Base-by-base conservation (phyloP, 2,329 filamentous ascomycete genomes). In the Penicillium hesseltinei region DNA sequence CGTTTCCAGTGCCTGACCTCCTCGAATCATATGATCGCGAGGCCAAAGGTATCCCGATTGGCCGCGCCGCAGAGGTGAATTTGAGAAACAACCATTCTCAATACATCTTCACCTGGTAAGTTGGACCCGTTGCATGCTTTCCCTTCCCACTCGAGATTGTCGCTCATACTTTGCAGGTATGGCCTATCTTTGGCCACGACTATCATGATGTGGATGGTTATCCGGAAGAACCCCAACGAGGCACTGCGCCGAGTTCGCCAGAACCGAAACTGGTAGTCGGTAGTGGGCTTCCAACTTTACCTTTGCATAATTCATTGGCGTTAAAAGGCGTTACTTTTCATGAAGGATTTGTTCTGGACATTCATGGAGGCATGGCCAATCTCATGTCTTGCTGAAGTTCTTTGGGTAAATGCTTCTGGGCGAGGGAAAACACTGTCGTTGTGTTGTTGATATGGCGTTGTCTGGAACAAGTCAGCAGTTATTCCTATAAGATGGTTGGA, bases 61-160 rank as follows among this genome's bases (percentile, higher is more conserved):
- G 92, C 15, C 84, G 93, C 71, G 79, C 91, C 7, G 84, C 94
- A 5, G 91, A 96, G 77, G 92, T 99, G 59, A 96, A 95, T 73
- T 79, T 99, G 71, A 85, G 91, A 73, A 99, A 99, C 73, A 97
- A 96, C 77, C 94, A 99, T 76, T 87, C 91, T 62, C 94, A 97
- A 80, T 99, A 99, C 76, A 99, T 99, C 66, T 94, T 97, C 75
- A 99, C 94, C 65, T 99, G 94, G 94, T 97, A 85, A 71, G 87
- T 77, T 33, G 38, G 19, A 29, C 50, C 11, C 2, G 21, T 49
- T 35, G 44, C 13, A n/a, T 27, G 19, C 3, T 17, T 27, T 17
- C 17, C 10, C 15, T 35, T 38, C 40, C 38, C 42, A 51, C 19
- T 21, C 35, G 38, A 42, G 25, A 25, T 27, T 39, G n/a, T 59